Base-by-base conservation (phyloP, 768 basidiomycete genomes). In the Xerocomellus intermedius region DNA sequence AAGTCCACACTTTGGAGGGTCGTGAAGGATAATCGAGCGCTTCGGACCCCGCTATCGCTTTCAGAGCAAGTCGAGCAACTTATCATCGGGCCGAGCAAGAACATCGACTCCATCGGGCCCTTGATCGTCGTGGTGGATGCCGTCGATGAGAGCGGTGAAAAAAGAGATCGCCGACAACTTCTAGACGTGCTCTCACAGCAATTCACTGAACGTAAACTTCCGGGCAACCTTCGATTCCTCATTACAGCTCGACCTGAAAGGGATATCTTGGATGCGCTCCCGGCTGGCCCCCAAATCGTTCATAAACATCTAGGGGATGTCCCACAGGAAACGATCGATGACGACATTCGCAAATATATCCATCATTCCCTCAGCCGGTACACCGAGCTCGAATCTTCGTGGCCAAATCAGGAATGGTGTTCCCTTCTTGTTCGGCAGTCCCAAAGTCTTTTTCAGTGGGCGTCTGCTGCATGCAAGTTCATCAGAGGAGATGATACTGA, bases 381-480 rank as follows among this genome's bases (percentile, higher is more conserved):
- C 8, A 8, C 39, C 3, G 51, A 32, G 5, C 51, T 60, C 22
- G 51, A 50, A 3, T 21, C 21, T 13, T 2, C n/a, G 1, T 55
- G 38, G 46, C 55, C 57, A 14, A 46, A 62, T 16, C 19, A 49
- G 44, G 56, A 58, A 21, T 63, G 59, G 64, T 55, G 55, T 52
- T 36, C n/a, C 21, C 17, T 52, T 3, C 55, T 69, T 12, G 56
- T 59, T 9, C 22, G 52, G 3, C 58, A 44, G 2, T 65, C 68
- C 4, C 58, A 67, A 12, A 54, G 51, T 0, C 60, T 68, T 12
- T 70, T 69, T 33, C 59, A 60, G 51, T 63, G 64, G 68, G 64
- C 30, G 10, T 32, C 30, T 9, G 10, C 30, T 32, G 30, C 30
- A 8, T 66, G 63, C 50, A 30, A 41, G 2, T 58, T 52, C 30